These are phyloP conservation scores for Cutaneotrichosporon daszewskae DNA, from an alignment of 1,284 basidiomycete genomes.

Conservation along the genomic window DNA sequence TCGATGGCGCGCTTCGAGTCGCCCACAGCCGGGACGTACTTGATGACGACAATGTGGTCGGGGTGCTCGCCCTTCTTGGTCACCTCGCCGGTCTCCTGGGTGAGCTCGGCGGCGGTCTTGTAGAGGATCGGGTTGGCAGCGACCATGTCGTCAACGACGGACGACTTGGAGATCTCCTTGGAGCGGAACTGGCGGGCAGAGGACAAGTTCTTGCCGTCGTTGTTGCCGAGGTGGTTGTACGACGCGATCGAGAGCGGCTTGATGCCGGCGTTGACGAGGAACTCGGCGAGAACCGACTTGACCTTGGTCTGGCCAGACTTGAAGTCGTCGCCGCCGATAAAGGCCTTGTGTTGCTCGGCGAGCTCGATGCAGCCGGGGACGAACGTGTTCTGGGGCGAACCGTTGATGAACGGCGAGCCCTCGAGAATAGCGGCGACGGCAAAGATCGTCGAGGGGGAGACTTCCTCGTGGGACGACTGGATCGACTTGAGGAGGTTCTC, in stretches of 20 bases:
- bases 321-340: slow-evolving; percentile 97
- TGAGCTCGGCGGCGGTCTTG: slow-evolving; percentile 54
- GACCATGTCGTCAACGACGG: slow-evolving; percentile 97
- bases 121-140: slow-evolving; percentile 83
- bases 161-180: slow-evolving; percentile 97
- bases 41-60: slow-evolving; percentile 95
- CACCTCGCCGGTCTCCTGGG: slow-evolving; percentile 53
- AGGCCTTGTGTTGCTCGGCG: slow-evolving; percentile 80
- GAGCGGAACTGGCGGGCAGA: slow-evolving; percentile 93
- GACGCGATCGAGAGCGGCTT: slow-evolving; percentile 94
- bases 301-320: slow-evolving; percentile 92
- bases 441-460: slow-evolving; percentile 92
- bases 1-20: slow-evolving; percentile 95
- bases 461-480: slow-evolving; percentile 78
- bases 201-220: slow-evolving; percentile 89
- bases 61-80: slow-evolving; percentile 65
- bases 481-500: slow-evolving; percentile 80
- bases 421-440: slow-evolving; percentile 95
- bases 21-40: slow-evolving; percentile 76
- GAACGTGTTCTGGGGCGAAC: slow-evolving; percentile 98
- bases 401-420: slow-evolving; percentile 92
- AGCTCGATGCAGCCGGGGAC: slow-evolving; percentile 92
- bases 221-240: slow-evolving; percentile 99
- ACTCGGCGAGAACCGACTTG: slow-evolving; percentile 93
- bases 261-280: slow-evolving; percentile 98